Base-by-base conservation (phyloP, 345 rosid genomes). In the Salix koriyanagi region DNA sequence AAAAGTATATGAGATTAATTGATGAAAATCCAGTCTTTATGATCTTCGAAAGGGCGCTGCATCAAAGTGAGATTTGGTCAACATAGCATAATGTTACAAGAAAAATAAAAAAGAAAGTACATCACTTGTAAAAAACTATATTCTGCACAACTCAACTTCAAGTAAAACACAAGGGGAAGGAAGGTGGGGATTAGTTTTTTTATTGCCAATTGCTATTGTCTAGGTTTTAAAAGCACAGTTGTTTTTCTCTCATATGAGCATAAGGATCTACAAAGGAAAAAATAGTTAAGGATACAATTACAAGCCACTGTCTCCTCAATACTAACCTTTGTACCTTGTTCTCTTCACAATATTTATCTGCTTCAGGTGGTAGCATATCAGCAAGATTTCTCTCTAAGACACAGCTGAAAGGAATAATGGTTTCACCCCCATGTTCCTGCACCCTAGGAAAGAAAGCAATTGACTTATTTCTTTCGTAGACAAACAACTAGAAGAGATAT, bases 1-100 rank as follows among this genome's bases (percentile, higher is more conserved):
- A 96, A 82, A 96, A 96, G 81, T 96, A 96, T 79, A 93, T 96
- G 82, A 96, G 97, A 86, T 93, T 96, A 77, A 96, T 96, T 8
- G 97, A 94, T 21, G 97, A 86, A 83, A 96, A 96, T 58, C 99
- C 99, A 73, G 92, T 96, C 92, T 96, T 96, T 84, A 93, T 93
- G 69, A 93, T 96, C 90, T 94, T 93, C 4, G 99, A 82, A 88
- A 96, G 99, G 73, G 90, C 93, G 86, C 98, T 96, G 89, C 71
- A 83, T 69, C 73, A 71, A 82, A 74, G 60, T 66, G 41, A 46
- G 37, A 60, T 3, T 21, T 32, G 12, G 60, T 70, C 65, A 77
- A 60, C 75, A 68, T 60, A 58, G 54, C 65, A 12, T 14, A 46
- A 46, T 13, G 50, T 14, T 46, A 46, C 4, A 46, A 46, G 50